Percentiles rank a stretch among this genome's conserved stretches.
These are phyloP conservation scores for Clathrospora elynae DNA, from an alignment of 2,329 filamentous ascomycete genomes.

Conservation along the genomic window DNA sequence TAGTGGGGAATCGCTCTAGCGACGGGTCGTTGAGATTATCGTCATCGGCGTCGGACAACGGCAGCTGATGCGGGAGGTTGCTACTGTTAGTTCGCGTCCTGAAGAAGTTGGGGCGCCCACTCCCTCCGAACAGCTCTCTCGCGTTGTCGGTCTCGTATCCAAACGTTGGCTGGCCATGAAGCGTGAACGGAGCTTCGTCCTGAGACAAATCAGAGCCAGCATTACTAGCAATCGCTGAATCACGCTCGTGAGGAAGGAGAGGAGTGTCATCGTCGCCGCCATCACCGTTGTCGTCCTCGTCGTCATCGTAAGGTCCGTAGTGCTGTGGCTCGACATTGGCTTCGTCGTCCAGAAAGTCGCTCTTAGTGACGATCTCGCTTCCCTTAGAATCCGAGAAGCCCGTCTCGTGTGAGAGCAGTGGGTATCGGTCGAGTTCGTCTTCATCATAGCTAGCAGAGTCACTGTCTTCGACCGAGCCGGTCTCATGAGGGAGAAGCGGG, in stretches of 20 bases:
- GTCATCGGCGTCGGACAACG: slow-evolving; percentile 38
- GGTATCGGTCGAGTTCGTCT: slow-evolving; percentile 36
- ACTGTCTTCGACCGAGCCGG: slow-evolving; percentile 12
- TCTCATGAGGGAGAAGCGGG: slow-evolving; percentile 33
- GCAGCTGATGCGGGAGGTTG: slow-evolving; percentile 36
- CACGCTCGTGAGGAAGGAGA: slow-evolving; percentile 32
- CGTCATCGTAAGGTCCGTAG: slow-evolving; percentile 13
- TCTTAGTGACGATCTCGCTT: slow-evolving; percentile 22
- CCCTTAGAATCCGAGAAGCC: slow-evolving; percentile 19
- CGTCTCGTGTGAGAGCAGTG: slow-evolving; percentile 48
- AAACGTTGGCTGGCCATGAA: slow-evolving; percentile 15
- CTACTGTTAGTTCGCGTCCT: slow-evolving; percentile 28
- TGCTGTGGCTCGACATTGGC: slow-evolving; percentile 17
- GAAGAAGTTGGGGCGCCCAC: slow-evolving; percentile 21
- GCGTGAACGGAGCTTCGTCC: slow-evolving; percentile 12
- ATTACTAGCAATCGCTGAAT: slow-evolving; percentile 14
- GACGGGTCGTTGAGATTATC: slow-evolving; percentile 33
- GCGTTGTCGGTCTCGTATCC: slow-evolving; percentile 16
- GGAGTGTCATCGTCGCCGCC: slow-evolving; percentile 20
- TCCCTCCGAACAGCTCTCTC: slow-evolving; percentile 15
- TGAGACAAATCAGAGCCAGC: slow-evolving; percentile 24
- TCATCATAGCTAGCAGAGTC: slow-evolving; percentile 16
- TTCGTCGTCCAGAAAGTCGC: slow-evolving; percentile 18
- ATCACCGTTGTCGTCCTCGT: slow-evolving; percentile 1
- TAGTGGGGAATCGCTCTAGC: slow-evolving; percentile 37